Base-by-base conservation (phyloP, 2,329 filamentous ascomycete genomes). In the Neonectria sp. region DNA sequence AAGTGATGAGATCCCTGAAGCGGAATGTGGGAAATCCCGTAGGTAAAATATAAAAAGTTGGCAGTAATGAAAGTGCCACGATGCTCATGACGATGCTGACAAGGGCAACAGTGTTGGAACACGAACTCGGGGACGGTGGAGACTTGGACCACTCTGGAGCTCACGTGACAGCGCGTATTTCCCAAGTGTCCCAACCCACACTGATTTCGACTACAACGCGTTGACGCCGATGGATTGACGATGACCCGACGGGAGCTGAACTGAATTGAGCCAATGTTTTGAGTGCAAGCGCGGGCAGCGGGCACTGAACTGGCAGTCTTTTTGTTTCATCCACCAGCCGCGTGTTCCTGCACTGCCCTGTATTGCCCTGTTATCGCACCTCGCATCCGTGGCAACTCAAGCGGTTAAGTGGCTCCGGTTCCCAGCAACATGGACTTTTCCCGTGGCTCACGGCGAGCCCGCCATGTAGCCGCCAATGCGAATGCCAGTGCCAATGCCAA, bases 361-460 rank as follows among this genome's bases (percentile, higher is more conserved):
- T 11, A 24, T 4, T 3, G 11, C 15, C 15, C 37, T 7, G 37
- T 21, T 33, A 21, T n/a, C 24, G 11, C 29, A 33, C 40, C 40
- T 43, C 11, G 4, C 17, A 43, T 43, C 35, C 17, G 40, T 21
- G 21, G 17, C 40, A n/a, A n/a, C 40, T 43, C 40, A 11, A 17
- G 40, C 7, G 7, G 40, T 21, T 43, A 4, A 43, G 40, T 13
- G 35, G 12, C 25, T 25, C 31, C 40, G 24, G 55, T 7, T 45
- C n/a, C n/a, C 37, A 35, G 27, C 52, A 65, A 33, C 51, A 69
- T 79, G 78, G 76, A 79, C 68, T 72, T 78, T 64, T 60, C 69
- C 57, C 77, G 76, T 59, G 77, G 77, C 61, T 76, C 77, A 43
- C 74, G 78, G 62, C 64, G 77, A 49, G 74, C 77, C 58, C 78